Evolutionary conservation across 1,284 basidiomycete genomes (phyloP).

Genomic region (Apiotrichum sp.): DNA sequence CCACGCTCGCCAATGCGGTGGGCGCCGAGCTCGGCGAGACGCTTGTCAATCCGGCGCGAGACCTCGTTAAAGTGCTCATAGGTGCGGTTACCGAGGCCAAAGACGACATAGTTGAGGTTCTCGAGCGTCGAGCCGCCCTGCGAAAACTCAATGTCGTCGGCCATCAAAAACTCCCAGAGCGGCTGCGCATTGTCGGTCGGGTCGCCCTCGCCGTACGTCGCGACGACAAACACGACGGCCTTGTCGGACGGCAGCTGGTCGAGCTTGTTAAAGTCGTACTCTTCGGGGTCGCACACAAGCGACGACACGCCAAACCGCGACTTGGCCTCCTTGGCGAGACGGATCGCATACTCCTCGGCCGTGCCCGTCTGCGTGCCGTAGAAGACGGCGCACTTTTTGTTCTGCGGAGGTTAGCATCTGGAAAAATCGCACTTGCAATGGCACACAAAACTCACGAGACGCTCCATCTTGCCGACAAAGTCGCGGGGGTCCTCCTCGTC

Average conservation of each 20-base stretch:
- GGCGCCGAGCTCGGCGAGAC: constrained; percentile 74
- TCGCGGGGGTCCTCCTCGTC: constrained; percentile 76
- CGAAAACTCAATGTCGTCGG: constrained; percentile 78
- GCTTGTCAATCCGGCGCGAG: constrained; percentile 68
- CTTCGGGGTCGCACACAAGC: constrained; percentile 90
- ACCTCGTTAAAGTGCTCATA: constrained; percentile 95
- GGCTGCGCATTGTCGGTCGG: constrained; percentile 98
- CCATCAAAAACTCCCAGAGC: constrained; percentile 85
- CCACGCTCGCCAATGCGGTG: constrained; percentile 82
- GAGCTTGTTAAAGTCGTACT: constrained; percentile 95
- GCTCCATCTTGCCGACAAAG: constrained; percentile 84
- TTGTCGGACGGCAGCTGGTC: constrained; percentile 82
- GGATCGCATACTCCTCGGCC: constrained; percentile 90
- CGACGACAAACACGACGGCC: constrained; percentile 82
- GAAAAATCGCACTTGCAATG: too few relatives aligned
- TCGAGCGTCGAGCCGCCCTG: constrained; percentile 60
- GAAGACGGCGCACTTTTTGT: constrained; percentile 91
- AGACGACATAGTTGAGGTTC: constrained; percentile 90
- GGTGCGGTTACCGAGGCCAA: constrained; percentile 90
- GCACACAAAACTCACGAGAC: constrained; percentile 57
- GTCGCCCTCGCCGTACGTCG: constrained; percentile 97
- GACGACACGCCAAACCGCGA: constrained; percentile 86
- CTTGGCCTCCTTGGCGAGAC: constrained; percentile 89
- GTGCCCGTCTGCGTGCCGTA: constrained; percentile 96
- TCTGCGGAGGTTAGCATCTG: constrained; percentile 51